Conservation (phyloP, 148 eudicot species). For the Rheum nobile region DNA sequence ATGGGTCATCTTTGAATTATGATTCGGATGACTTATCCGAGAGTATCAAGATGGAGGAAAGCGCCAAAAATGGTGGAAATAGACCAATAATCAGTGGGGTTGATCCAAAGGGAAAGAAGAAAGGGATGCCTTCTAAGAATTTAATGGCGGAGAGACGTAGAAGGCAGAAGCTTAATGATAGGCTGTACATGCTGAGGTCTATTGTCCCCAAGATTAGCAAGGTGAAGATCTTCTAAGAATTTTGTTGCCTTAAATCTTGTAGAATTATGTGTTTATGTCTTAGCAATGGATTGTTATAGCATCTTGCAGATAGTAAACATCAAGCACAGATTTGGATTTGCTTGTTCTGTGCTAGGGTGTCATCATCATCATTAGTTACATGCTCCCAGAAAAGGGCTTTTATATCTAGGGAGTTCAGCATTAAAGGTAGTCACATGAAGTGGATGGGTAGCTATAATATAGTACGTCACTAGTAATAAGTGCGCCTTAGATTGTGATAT, state of each 20-base stretch:
- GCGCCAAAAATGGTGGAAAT: conserved; percentile 38
- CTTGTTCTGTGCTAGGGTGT: not conserved
- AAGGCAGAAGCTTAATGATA: conserved; percentile 88
- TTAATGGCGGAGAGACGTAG: conserved; percentile 90
- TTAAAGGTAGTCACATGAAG: conserved; percentile 75
- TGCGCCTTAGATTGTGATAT: not conserved
- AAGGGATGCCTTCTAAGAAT: conserved; percentile 84
- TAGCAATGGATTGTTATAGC: not conserved
- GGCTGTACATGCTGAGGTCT: conserved; percentile 81
- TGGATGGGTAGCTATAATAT: conserved; percentile 34
- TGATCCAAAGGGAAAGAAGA: conserved; percentile 72
- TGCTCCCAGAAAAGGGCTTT: conserved; percentile 2
- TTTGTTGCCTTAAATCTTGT: conserved; percentile 13
- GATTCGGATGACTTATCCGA: conserved; percentile 81
- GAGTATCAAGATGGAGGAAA: conserved; percentile 24
- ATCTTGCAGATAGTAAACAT: not conserved
- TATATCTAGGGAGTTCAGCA: conserved; percentile 32
- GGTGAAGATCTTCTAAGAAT: conserved; percentile 28
- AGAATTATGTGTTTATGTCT: not conserved
- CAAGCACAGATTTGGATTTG: not conserved
- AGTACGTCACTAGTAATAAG: conserved; percentile 14
- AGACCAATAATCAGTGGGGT: conserved; percentile 40
- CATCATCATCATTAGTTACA: conserved; percentile 23
- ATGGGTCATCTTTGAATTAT: conserved; percentile 59
- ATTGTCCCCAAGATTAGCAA: conserved; percentile 96